A percentile compares a stretch with the other conserved stretches of the same genome.
These are phyloP conservation scores for Nectriaceae sp. DNA, from an alignment of 2,329 filamentous ascomycete genomes.

Conservation along the genomic window DNA sequence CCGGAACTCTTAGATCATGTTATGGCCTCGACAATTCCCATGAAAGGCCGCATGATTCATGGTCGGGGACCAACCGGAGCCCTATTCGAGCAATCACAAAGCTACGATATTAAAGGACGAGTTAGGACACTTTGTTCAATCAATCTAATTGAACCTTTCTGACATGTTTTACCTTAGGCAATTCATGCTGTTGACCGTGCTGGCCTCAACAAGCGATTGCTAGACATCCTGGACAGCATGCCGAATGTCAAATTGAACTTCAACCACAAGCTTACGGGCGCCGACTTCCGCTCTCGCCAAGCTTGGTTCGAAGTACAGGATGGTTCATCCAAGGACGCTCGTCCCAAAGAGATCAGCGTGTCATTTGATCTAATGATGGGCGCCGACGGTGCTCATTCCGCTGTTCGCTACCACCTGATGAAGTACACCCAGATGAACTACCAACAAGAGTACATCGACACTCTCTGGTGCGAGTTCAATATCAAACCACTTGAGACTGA, in stretches of 20 bases:
- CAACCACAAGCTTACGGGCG: constrained; percentile 89
- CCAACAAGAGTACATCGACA: constrained; percentile 92
- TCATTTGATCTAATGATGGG: constrained; percentile 92
- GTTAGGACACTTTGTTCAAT: constrained; percentile 48
- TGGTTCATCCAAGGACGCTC: constrained; percentile 37
- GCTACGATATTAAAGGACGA: constrained; percentile 86
- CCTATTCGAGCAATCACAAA: constrained; percentile 79
- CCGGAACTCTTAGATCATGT: constrained; percentile 72
- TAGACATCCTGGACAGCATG: constrained; percentile 80
- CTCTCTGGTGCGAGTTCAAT: constrained; percentile 94
- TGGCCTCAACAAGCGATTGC: constrained; percentile 77
- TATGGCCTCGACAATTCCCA: constrained; percentile 79
- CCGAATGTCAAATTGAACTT: constrained; percentile 92
- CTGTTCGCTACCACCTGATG: constrained; percentile 91
- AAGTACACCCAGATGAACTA: constrained; percentile 91
- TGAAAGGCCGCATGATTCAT: constrained; percentile 97
- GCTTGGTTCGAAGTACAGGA: constrained; percentile 80
- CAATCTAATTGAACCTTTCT: constrained; percentile 11
- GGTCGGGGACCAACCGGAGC: constrained; percentile 63
- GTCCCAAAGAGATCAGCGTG: constrained; percentile 75
- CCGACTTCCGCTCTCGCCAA: constrained; percentile 75
- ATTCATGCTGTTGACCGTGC: constrained; percentile 87
- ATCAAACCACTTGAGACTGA: constrained; percentile 58
- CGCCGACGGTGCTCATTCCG: constrained; percentile 92
- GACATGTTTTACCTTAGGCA: constrained; percentile 53